Conservation (phyloP, 1,284 basidiomycete genomes). For the Leccinum pachyderme region DNA sequence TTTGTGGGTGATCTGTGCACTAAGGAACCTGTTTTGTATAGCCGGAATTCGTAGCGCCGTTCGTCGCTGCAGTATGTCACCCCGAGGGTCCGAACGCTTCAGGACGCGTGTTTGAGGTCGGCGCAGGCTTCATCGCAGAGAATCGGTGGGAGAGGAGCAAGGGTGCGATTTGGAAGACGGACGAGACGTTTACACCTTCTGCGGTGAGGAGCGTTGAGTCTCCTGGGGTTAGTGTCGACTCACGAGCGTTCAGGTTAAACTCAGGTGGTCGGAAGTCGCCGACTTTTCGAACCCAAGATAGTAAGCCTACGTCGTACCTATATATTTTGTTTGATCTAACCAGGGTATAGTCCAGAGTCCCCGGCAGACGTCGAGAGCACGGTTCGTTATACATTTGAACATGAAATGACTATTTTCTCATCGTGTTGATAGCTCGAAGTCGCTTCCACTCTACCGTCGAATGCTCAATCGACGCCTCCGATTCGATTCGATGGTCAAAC, state of each 20-base stretch:
- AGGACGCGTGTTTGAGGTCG: constrained; percentile 91
- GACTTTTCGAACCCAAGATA: constrained; percentile 81
- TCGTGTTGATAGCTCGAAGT: constrained; percentile 57
- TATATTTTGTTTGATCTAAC: not conserved
- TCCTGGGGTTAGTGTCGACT: not conserved
- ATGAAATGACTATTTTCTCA: constrained; percentile 3
- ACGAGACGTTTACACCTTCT: constrained; percentile 89
- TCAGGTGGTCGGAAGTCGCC: constrained; percentile 78
- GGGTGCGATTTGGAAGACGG: constrained; percentile 88
- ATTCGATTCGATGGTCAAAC: constrained; percentile 90
- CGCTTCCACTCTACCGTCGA: constrained; percentile 67
- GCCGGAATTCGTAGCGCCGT: constrained; percentile 93
- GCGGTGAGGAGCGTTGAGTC: constrained; percentile 56
- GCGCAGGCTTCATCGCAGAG: constrained; percentile 91
- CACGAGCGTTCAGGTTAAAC: constrained; percentile 56
- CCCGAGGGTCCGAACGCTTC: constrained; percentile 81
- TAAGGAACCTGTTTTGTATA: constrained; percentile 27
- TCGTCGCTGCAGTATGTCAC: constrained; percentile 78
- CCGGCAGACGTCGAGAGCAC: constrained; percentile 70
- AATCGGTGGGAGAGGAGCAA: constrained; percentile 92
- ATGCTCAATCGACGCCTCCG: constrained; percentile 68
- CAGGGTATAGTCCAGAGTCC: constrained; percentile 54
- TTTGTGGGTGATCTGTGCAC: not conserved
- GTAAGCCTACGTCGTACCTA: constrained; percentile 40
- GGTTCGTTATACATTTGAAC: constrained; percentile 37